Evolutionary conservation across 495 filamentous ascomycete genomes (phyloP), one percentile per base, ranked within the genome.

Genomic region (Penicillium samsonianum): DNA sequence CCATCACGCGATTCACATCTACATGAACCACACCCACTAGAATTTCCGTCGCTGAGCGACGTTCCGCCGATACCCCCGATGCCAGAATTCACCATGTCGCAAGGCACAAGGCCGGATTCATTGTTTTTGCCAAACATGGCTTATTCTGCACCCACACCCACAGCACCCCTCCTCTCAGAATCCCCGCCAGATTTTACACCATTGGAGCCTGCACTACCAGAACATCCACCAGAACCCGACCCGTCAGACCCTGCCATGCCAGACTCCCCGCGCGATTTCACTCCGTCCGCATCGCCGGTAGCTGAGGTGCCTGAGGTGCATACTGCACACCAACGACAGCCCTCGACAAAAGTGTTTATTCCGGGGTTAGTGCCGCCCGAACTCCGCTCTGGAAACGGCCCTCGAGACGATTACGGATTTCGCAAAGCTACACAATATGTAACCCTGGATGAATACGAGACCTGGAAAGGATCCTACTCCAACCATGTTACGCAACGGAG

Each of bases 371-470:
- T 77, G 30, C 76, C 66, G 8, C 77, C 71, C 7, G 67, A 65
- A n/a, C 59, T 78, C 38, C 51, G 64, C 25, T 57, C 62, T 45
- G 68, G 62, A 47, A 72, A 65, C 20, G 68, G 69, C 5, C 65
- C 59, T 58, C 84, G 90, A n/a, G 92, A 96, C 71, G 84, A 87
- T 25, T 94, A 96, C 68, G 94, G 94, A 2, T 98, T 98, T 67
- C 85, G 87, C 19, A 98, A 96, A 72, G 83, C 84, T n/a, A 91
- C 80, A 10, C 84, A 90, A 60, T 86, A 96, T 62, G 81, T 96
- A 49, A 87, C 81, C 20, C 68, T 85, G 12, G 79, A 87, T 22
- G 80, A 92, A 65, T 96, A 96, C 64, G 89, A 98, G 65, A 75
- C 79, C 8, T 98, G 94, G 94, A 86, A 89, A 49, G 65, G 69